Base-by-base conservation (phyloP, 352 stramenopile species). In the Globisporangium lucens region DNA sequence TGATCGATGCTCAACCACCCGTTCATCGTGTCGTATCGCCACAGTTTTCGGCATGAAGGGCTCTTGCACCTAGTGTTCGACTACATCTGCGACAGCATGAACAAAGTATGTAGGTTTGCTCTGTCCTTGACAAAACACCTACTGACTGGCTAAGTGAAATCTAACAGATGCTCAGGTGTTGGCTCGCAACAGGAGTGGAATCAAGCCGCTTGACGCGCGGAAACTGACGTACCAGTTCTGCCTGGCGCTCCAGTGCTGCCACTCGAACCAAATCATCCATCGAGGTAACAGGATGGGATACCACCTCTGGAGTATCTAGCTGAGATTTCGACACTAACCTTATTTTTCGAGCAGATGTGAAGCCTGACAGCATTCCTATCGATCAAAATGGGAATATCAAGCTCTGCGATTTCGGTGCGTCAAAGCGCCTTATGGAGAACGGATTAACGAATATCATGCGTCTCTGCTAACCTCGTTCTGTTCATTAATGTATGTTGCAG, bases 1-100 rank as follows among this genome's bases (percentile, higher is more conserved):
- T 93, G 84, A 57, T 91, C 87, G 20, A 94, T 93, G 84, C 79
- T 94, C 13, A 93, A 71, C 49, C 87, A 94, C 35, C 76, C 83
- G 35, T 81, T 87, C 56, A 94, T 94, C 60, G 85, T 94, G n/a
- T 87, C 80, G 1, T 93, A 92, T 65, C 87, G 87, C 55, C 76
- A 91, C 68, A 91, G 83, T 41, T 94, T 94, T 66, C 85, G 87
- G 0, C 79, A 90, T 52, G 87, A 94, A 33, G 87, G 87, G 9
- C 65, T 89, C 7, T 66, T 94, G 8, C 83, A 94, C 35, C 72
- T 94, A 5, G 87, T 94, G 10, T 93, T 94, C 68, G 87, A 94
- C 63, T 89, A 80, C 64, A 83, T 91, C 1, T 79, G 78, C 36
- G 80, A 85, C 47, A 85, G 73, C 15, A 80, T 94, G 76, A 77